Base-by-base conservation (phyloP, 78 protist genomes). In the Capsaspora owczarzaki region DNA sequence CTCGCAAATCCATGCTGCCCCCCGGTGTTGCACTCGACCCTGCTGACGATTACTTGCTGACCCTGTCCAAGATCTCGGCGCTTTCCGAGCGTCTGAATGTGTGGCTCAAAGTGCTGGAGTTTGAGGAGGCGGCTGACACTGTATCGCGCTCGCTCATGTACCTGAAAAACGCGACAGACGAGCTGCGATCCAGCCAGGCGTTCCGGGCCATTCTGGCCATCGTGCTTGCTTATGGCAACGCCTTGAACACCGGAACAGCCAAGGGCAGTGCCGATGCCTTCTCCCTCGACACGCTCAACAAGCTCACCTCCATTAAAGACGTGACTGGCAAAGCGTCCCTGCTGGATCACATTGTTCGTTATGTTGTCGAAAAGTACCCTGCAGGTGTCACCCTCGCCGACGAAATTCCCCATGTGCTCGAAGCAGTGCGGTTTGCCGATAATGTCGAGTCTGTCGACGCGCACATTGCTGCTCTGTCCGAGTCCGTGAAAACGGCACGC, bases 1-100 rank as follows among this genome's bases (percentile, higher is more conserved):
- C 20, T 29, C 33, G 4, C 10, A 56, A 56, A 29, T 25, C 20
- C 29, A 16, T 29, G 33, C 33, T 4, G 10, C 33, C 66, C 8
- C 66, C 20, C 33, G n/a, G n/a, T n/a, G n/a, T n/a, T n/a, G n/a
- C n/a, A n/a, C 66, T 56, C 66, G 66, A 56, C 66, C 66, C 66
- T 25, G 66, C 66, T 25, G 66, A 56, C 66, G 66, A 16, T 29
- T 29, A 25, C 33, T 29, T 56, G 33, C 4, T 25, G 4, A 2
- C 66, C 10, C 66, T 56, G 10, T 12, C 25, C 35, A 2, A 16
- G 4, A 56, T 56, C n/a, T 29, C 33, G 4, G 66, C 33, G 20
- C 33, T 29, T 16, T 29, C 33, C 66, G 66, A 16, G 66, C 66
- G 66, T 16, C 66, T 56, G 20, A 16, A 56, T 16, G 12, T 16